Conservation (phyloP, 1,139 yeast species). For the Saccharomyces pastorianus region DNA sequence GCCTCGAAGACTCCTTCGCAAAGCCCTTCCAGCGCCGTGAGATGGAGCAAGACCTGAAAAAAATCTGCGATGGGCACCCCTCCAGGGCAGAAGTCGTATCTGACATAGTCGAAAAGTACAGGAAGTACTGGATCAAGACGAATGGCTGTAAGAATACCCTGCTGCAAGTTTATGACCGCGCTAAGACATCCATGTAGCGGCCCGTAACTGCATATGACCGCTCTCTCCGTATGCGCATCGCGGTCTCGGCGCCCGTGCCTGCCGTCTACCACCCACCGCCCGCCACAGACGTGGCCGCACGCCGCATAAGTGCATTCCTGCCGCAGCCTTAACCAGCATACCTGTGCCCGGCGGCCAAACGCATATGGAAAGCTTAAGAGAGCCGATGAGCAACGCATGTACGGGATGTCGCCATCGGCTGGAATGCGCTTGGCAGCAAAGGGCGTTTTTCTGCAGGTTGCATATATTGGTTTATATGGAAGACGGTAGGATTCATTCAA, state of each 20-base stretch:
- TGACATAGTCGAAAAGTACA: slow-evolving; percentile 52
- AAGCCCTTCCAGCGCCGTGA: slow-evolving; percentile 81
- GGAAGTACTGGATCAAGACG: slow-evolving; percentile 46
- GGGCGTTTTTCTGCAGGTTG: not conserved
- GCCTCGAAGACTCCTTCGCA: slow-evolving; percentile 67
- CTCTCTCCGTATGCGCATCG: not conserved
- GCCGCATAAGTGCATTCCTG: not conserved
- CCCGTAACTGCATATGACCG: not conserved
- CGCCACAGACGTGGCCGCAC: not conserved
- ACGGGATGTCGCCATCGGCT: not conserved
- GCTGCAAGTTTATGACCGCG: slow-evolving; percentile 27
- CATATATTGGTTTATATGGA: not conserved
- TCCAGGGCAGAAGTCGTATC: slow-evolving; percentile 48
- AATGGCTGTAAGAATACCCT: slow-evolving; percentile 22
- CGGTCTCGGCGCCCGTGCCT: not conserved
- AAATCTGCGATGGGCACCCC: slow-evolving; percentile 58
- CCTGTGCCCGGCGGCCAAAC: not conserved
- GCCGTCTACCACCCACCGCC: no score
- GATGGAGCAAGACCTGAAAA: slow-evolving; percentile 58
- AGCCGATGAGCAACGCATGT: not conserved
- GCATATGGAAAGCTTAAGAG: not conserved
- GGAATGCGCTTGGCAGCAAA: not conserved
- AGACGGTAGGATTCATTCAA: not conserved
- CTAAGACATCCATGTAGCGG: slow-evolving; percentile 10
- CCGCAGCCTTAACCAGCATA: no score